A percentile compares a stretch with the other conserved stretches of the same genome.
Evolutionary conservation across 192 early-diverging fungal species (phyloP).

Genomic region (Mortierella hygrophila): DNA sequence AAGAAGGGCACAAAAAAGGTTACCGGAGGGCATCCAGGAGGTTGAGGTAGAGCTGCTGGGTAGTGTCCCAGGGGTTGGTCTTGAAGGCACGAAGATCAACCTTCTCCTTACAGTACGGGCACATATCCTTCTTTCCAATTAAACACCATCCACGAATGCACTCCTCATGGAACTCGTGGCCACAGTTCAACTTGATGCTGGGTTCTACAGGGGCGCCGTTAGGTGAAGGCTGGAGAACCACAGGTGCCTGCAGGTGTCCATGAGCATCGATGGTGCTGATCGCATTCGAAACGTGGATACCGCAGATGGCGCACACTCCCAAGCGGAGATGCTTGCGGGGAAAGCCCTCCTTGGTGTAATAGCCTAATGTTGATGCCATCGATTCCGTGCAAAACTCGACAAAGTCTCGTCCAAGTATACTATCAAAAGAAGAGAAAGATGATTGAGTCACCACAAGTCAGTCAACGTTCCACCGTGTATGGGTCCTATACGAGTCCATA

Average conservation of each 20-base stretch:
- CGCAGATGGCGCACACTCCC: slow-evolving; percentile 71
- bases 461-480: neutral
- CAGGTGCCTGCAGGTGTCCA: slow-evolving; percentile 46
- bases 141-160: slow-evolving; percentile 77
- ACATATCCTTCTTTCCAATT: slow-evolving; percentile 74
- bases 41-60: slow-evolving; percentile 72
- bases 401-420: slow-evolving; percentile 71
- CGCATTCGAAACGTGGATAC: slow-evolving; percentile 58
- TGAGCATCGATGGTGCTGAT: slow-evolving; percentile 53
- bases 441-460: neutral
- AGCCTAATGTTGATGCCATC: slow-evolving; percentile 73
- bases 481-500: neutral
- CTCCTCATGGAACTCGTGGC: slow-evolving; percentile 72
- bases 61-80: slow-evolving; percentile 76
- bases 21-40: slow-evolving; percentile 71
- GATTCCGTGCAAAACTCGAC: slow-evolving; percentile 73
- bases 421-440: slow-evolving; percentile 13
- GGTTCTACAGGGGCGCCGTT: slow-evolving; percentile 47
- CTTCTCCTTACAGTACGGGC: slow-evolving; percentile 77
- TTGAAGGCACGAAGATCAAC: slow-evolving; percentile 72
- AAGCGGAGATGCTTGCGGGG: slow-evolving; percentile 66
- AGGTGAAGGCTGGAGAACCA: slow-evolving; percentile 40
- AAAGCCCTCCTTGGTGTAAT: slow-evolving; percentile 71
- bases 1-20: neutral
- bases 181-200: slow-evolving; percentile 59